These are phyloP conservation scores for Penicillium sp. DNA, from an alignment of 2,329 filamentous ascomycete genomes.

Conservation along the genomic window DNA sequence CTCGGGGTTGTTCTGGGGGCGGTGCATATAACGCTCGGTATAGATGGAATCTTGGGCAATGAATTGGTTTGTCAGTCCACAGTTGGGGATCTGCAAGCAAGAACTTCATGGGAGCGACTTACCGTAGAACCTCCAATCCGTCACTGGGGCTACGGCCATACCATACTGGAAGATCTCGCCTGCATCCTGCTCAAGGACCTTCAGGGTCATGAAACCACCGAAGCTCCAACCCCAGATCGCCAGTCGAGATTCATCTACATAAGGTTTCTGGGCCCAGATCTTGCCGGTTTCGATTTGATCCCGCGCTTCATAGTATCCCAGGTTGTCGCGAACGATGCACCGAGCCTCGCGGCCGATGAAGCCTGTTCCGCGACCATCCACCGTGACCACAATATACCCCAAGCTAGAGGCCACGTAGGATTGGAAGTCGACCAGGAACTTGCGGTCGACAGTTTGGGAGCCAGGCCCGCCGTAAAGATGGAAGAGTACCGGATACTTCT, in stretches of 20 bases:
- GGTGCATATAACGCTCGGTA: constrained; percentile 84
- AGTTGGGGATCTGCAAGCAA: background rate
- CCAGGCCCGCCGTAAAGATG: constrained; percentile 92
- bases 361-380: constrained; percentile 92
- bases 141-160: constrained; percentile 98
- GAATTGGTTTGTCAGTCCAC: background rate
- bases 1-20: constrained; percentile 76
- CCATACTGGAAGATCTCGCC: constrained; percentile 93
- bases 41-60: constrained; percentile 43
- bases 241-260: constrained; percentile 80
- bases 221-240: constrained; percentile 99
- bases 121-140: constrained; percentile 93
- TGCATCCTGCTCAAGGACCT: constrained; percentile 89
- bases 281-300: constrained; percentile 93
- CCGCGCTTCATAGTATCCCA: constrained; percentile 82
- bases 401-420: constrained; percentile 83
- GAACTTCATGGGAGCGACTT: constrained; percentile 20
- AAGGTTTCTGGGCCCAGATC: constrained; percentile 78
- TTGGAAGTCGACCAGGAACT: constrained; percentile 86
- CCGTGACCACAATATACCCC: constrained; percentile 92
- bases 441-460: constrained; percentile 85
- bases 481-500: constrained; percentile 93
- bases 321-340: constrained; percentile 78
- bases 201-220: constrained; percentile 92
- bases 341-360: constrained; percentile 85